phyloP scores from a whole-genome alignment of 305 asterid species.

The Rubia tinctorum region DNA sequence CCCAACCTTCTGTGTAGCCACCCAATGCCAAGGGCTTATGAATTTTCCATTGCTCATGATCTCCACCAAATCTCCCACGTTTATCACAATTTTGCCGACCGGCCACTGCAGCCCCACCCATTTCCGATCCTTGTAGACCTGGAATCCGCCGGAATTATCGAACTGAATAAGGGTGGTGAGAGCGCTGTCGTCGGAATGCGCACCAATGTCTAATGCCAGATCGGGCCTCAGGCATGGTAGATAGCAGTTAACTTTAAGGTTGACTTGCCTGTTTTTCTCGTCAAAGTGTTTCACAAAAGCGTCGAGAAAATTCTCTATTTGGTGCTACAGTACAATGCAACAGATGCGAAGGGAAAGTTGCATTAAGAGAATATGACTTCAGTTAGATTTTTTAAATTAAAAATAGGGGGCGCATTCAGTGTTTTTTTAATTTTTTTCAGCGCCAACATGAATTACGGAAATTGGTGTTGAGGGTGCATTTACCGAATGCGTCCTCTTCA shows the following conservation, averaged over 20 bases:
- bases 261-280: slow-evolving; percentile 25
- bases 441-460: too few species aligned
- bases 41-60: slow-evolving; percentile 38
- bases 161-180: slow-evolving; percentile 28
- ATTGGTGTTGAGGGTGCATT: too few species aligned
- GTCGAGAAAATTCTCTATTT: too few species aligned
- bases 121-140: slow-evolving; percentile 22
- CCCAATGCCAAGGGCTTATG: slow-evolving; percentile 43
- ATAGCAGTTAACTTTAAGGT: slow-evolving; percentile 35
- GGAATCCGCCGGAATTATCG: slow-evolving; percentile 13
- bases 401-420: too few species aligned
- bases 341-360: too few species aligned
- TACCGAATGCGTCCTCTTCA: too few species aligned
- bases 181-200: slow-evolving; percentile 28
- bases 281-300: slow-evolving; percentile 26
- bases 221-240: slow-evolving; percentile 36
- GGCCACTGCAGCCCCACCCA: slow-evolving; percentile 40
- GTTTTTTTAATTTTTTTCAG: too few species aligned
- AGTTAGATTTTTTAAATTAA: too few species aligned
- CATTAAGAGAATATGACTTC: too few species aligned
- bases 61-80: slow-evolving; percentile 31
- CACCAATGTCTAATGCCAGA: slow-evolving; percentile 28
- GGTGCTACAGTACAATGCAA: too few species aligned
- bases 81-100: slow-evolving; percentile 29
- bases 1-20: slow-evolving; percentile 16